Conservation (phyloP, 371 early-diverging fungal genomes). For the Mucor saturninus region DNA sequence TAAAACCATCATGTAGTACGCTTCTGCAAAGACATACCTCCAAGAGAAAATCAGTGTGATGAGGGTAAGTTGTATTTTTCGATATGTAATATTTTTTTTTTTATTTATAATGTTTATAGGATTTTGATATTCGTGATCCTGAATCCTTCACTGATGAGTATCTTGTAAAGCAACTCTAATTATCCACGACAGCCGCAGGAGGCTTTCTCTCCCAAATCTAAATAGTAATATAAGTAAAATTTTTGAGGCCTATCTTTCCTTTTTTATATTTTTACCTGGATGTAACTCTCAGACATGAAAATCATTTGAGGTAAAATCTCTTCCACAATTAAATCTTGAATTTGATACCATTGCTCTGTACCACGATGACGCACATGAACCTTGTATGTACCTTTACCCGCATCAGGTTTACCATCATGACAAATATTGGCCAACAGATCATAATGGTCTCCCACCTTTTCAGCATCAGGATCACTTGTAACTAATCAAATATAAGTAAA, state of each 20-base stretch:
- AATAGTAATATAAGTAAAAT: neutral
- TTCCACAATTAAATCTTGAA: constrained; percentile 93
- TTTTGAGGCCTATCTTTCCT: too few relatives aligned
- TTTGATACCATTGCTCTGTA: constrained; percentile 92
- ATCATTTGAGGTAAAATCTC: constrained; percentile 96
- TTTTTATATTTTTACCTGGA: constrained; percentile 69
- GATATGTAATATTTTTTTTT: neutral
- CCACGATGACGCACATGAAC: constrained; percentile 82
- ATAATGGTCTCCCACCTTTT: constrained; percentile 66
- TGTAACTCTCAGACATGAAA: constrained; percentile 89
- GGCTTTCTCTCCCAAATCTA: constrained; percentile 38
- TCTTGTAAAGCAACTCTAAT: constrained; percentile 36
- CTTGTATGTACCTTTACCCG: constrained; percentile 77
- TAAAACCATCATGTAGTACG: constrained; percentile 44
- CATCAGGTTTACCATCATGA: constrained; percentile 84
- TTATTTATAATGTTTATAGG: constrained; percentile 28
- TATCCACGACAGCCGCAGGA: neutral
- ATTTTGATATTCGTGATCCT: constrained; percentile 60
- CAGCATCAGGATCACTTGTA: constrained; percentile 53
- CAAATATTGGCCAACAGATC: constrained; percentile 92
- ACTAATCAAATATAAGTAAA: constrained; percentile 32
- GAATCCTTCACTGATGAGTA: constrained; percentile 60
- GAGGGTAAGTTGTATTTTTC: constrained; percentile 42
- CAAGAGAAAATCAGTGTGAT: constrained; percentile 57
- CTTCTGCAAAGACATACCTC: constrained; percentile 69